phyloP scores from a whole-genome alignment of 768 basidiomycete genomes.

The Rhodotorula kratochvilovae region DNA sequence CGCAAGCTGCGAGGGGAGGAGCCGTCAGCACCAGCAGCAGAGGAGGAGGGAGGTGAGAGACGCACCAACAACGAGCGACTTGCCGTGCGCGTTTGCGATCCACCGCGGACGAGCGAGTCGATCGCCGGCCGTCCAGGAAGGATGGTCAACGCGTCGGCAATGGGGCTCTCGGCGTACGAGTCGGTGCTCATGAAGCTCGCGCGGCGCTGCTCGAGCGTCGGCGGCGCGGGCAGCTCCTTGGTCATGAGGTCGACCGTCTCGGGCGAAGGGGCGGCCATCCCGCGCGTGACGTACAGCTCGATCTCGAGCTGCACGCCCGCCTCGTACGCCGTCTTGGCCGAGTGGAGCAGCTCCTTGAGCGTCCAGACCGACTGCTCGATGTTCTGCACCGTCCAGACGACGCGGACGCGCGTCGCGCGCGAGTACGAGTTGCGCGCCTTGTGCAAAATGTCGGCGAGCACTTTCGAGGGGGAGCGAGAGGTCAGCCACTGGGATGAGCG shows the following conservation, averaged over 20 bases:
- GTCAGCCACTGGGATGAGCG: not conserved
- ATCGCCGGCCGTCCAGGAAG: constrained; percentile 14
- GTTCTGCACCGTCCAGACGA: constrained; percentile 30
- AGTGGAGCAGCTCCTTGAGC: constrained; percentile 20
- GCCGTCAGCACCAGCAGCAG: not conserved
- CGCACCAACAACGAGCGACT: constrained; percentile 27
- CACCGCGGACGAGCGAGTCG: constrained; percentile 22
- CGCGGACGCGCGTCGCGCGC: constrained; percentile 5
- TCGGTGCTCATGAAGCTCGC: constrained; percentile 9
- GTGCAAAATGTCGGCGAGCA: constrained; percentile 24
- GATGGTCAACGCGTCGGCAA: constrained; percentile 23
- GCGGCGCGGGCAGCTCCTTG: constrained; percentile 30
- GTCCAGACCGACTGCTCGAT: constrained; percentile 31
- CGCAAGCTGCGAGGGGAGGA: constrained; percentile 8
- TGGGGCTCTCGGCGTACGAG: constrained; percentile 16
- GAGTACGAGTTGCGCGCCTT: constrained; percentile 17
- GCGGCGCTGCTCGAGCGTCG: constrained; percentile 21
- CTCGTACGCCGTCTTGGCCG: constrained; percentile 32
- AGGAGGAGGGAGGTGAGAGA: not conserved
- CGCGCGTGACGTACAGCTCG: constrained; percentile 29
- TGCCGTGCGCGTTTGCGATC: constrained; percentile 19
- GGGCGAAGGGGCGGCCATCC: constrained; percentile 23
- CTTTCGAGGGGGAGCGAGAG: not conserved
- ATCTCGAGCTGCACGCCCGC: constrained; percentile 28
- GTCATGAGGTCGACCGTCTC: constrained; percentile 27